Evolutionary conservation across 164 flowering plant species (phyloP).

Genomic region (Umbellularia californica): DNA sequence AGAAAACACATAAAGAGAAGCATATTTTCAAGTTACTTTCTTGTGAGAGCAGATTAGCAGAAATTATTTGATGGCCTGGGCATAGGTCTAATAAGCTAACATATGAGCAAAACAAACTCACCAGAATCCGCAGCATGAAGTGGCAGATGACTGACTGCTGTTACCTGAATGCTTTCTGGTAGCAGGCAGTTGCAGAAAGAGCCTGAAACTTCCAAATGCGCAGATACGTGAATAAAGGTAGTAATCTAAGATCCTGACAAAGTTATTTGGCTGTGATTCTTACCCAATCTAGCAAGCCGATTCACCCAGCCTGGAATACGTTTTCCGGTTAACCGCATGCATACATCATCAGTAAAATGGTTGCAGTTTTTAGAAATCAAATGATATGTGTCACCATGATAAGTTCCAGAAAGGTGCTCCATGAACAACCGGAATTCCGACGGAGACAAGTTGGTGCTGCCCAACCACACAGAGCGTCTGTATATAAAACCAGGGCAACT

Average conservation of each 20-base stretch:
- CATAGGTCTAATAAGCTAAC: neutral
- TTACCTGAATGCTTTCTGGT: constrained; percentile 73
- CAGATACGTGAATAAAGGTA: neutral
- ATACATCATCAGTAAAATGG: constrained; percentile 87
- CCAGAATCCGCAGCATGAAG: constrained; percentile 63
- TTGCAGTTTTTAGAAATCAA: constrained; percentile 95
- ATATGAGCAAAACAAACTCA: constrained; percentile 20
- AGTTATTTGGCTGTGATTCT: constrained; percentile 2
- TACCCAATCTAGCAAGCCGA: constrained; percentile 87
- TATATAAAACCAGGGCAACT: constrained; percentile 89
- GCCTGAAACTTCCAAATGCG: constrained; percentile 60
- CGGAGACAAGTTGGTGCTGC: constrained; percentile 64
- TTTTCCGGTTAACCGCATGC: constrained; percentile 67
- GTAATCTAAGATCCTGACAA: neutral
- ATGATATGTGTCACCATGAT: constrained; percentile 89
- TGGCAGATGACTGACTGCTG: constrained; percentile 70
- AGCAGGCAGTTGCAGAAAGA: constrained; percentile 89
- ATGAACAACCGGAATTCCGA: constrained; percentile 72
- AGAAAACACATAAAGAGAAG: too few species aligned
- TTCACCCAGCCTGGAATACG: constrained; percentile 96
- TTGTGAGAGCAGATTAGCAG: too few species aligned
- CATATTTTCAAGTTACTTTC: too few species aligned
- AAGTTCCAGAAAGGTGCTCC: constrained; percentile 63
- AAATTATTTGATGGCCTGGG: too few species aligned
- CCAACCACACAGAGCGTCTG: constrained; percentile 72